Percentiles rank a stretch among this genome's conserved stretches.
phyloP scores from a whole-genome alignment of 352 stramenopile genomes.

The Phytophthora vignae region DNA sequence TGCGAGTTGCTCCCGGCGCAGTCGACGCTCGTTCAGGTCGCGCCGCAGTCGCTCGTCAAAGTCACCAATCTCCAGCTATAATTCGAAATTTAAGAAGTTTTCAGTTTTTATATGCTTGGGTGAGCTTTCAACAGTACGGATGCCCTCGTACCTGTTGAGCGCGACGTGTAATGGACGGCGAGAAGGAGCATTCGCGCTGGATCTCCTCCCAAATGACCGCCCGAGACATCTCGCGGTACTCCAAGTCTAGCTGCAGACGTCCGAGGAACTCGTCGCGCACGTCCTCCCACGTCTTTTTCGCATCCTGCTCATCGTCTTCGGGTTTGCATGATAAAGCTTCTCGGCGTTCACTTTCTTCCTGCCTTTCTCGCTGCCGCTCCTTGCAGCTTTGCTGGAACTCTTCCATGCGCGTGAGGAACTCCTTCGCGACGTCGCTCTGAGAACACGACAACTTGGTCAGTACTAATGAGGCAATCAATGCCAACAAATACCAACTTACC shows the following conservation, averaged over 20 bases:
- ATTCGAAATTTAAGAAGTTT: too few relatives aligned
- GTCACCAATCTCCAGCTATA: constrained; percentile 49
- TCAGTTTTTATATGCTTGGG: too few relatives aligned
- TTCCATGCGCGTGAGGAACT: constrained; percentile 72
- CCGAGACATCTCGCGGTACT: constrained; percentile 58
- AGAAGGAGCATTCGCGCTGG: constrained; percentile 64
- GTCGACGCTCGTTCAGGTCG: constrained; percentile 56
- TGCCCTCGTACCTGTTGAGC: constrained; percentile 33
- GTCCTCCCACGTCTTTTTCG: constrained; percentile 51
- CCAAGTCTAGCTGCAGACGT: constrained; percentile 67
- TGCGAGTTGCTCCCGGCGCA: constrained; percentile 46
- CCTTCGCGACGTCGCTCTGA: constrained; percentile 63
- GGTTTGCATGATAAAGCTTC: constrained; percentile 21
- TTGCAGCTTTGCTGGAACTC: constrained; percentile 39
- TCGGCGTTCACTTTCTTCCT: constrained; percentile 21
- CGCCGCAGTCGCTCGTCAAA: constrained; percentile 70
- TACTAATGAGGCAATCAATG: background rate
- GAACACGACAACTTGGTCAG: constrained; percentile 2
- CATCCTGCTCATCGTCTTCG: constrained; percentile 20
- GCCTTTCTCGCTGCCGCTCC: constrained; percentile 20
- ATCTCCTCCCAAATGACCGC: constrained; percentile 62
- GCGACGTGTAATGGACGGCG: constrained; percentile 56
- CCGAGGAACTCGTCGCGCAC: constrained; percentile 73
- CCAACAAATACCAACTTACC: constrained; percentile 39
- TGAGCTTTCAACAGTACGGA: background rate